Evolutionary conservation across 1,139 yeast genomes (phyloP).

Genomic region (Candida smagusa): DNA sequence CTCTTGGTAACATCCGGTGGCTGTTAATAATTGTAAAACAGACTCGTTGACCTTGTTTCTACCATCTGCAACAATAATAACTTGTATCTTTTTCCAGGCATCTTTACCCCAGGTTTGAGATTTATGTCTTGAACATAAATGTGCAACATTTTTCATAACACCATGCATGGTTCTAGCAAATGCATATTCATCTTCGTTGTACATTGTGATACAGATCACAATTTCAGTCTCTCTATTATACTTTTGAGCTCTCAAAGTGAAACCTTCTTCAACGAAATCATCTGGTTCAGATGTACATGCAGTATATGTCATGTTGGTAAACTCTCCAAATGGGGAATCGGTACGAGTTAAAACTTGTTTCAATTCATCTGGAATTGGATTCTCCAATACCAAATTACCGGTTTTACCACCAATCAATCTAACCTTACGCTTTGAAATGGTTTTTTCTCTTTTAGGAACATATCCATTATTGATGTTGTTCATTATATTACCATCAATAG

Average conservation of each 20-base stretch:
- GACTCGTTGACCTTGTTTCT: conserved; percentile 81
- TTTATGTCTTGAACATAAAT: conserved; percentile 73
- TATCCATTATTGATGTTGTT: conserved; percentile 38
- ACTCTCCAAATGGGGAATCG: conserved; percentile 78
- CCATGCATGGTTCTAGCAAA: conserved; percentile 92
- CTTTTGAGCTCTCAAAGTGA: conserved; percentile 78
- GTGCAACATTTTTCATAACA: conserved; percentile 87
- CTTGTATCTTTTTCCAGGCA: conserved; percentile 94
- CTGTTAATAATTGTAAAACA: conserved; percentile 80
- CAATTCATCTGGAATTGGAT: conserved; percentile 88
- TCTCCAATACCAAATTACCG: conserved; percentile 83
- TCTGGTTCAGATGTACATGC: conserved; percentile 92
- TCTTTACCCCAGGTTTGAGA: conserved; percentile 92
- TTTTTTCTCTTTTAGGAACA: conserved; percentile 36
- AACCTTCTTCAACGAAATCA: conserved; percentile 74
- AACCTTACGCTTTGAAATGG: conserved; percentile 48
- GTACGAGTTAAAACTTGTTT: conserved; percentile 74
- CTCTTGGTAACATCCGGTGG: conserved; percentile 94
- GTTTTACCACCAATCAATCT: conserved; percentile 56
- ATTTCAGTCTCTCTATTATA: conserved; percentile 86
- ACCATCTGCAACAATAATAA: conserved; percentile 88
- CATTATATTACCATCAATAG: conserved; percentile 48
- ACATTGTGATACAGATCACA: conserved; percentile 90
- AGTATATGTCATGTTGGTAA: conserved; percentile 89
- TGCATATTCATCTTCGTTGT: conserved; percentile 86